Evolutionary conservation across 2,329 filamentous ascomycete species (phyloP), one percentile per base, ranked within the genome.

Genomic region (Diaporthe velutina): DNA sequence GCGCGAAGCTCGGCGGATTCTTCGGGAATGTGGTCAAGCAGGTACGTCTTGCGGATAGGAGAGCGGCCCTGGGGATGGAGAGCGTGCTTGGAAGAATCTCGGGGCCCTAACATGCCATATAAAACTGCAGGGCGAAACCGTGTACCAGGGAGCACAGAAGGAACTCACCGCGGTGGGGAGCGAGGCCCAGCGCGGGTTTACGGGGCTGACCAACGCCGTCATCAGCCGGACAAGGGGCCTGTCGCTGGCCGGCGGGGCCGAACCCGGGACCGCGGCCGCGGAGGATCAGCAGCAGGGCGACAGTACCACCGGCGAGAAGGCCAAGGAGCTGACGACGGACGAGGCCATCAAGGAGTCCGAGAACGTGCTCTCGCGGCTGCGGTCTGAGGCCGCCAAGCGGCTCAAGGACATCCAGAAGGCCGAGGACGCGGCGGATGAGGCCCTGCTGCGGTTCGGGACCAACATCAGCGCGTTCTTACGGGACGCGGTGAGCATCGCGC

Each of bases 381-480:
- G 92, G 74, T 85, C 88, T 28, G 94, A 97, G 84, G 95, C 95
- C 6, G 88, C 94, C 35, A 95, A 95, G 84, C 91, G 95, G 64
- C 86, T 98, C 75, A 97, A 95, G 81, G 95, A 98, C 75, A 92
- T 98, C 28, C 94, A 98, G 81, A 91, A 92, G 79, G 97, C 96
- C 17, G 97, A 99, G 84, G 96, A 98, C 81, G 96, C 96, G 5
- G 97, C 97, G 10, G 97, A 99, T 82, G 97, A 98, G 83, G 97
- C 97, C 0, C 90, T 99, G 13, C 86, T 98, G 78, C 94, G 95
- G 78, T 98, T 98, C 80, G 97, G 97, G 30, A 92, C 92, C 74
- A 98, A 97, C 79, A 92, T 99, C 66, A 90, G 95, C 50, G 94
- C 96, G 83, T 98, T 98, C 85, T 87, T 99, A 76, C 91, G 93